Conservation (phyloP, 2,329 filamentous ascomycete genomes). For the Ascochyta clinopodiicola region DNA sequence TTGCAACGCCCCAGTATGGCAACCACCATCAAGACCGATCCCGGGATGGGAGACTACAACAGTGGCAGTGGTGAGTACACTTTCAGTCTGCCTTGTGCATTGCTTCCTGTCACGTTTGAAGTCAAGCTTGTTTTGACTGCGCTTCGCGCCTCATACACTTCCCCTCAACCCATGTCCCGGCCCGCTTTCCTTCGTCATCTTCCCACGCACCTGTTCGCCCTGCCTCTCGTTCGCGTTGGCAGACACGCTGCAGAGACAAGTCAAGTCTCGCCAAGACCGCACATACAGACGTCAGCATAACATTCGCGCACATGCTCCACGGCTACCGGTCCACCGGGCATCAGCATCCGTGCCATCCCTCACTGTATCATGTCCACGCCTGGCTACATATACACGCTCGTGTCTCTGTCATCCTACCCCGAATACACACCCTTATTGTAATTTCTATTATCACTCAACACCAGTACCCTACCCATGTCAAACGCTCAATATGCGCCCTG, state of each 20-base stretch:
- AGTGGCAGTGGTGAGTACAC: conserved; percentile 45
- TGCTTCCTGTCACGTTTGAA: conserved; percentile 38
- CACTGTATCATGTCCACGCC: conserved; percentile 24
- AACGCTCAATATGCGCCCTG: conserved; percentile 41
- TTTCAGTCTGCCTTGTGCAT: conserved; percentile 23
- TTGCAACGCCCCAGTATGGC: conserved; percentile 44
- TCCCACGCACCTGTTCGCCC: conserved; percentile 16
- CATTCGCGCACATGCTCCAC: conserved; percentile 30
- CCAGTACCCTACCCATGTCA: conserved; percentile 14
- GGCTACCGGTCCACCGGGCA: conserved; percentile 35
- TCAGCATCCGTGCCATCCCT: conserved; percentile 27
- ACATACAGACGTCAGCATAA: conserved; percentile 32
- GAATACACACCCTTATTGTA: conserved; percentile 35
- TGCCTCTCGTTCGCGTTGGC: conserved; percentile 18
- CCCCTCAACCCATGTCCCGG: conserved; percentile 5
- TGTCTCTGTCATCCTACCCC: conserved; percentile 29
- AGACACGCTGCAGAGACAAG: conserved; percentile 38
- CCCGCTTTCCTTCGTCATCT: conserved; percentile 27
- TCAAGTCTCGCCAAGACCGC: conserved; percentile 39
- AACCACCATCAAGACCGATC: conserved; percentile 41
- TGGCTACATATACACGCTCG: conserved; percentile 45
- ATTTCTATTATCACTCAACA: conserved; percentile 34
- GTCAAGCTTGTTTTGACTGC: conserved; percentile 41
- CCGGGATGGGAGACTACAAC: conserved; percentile 41
- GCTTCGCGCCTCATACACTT: conserved; percentile 33